phyloP scores from a whole-genome alignment of 345 rosid species.

The Citrus sp. region DNA sequence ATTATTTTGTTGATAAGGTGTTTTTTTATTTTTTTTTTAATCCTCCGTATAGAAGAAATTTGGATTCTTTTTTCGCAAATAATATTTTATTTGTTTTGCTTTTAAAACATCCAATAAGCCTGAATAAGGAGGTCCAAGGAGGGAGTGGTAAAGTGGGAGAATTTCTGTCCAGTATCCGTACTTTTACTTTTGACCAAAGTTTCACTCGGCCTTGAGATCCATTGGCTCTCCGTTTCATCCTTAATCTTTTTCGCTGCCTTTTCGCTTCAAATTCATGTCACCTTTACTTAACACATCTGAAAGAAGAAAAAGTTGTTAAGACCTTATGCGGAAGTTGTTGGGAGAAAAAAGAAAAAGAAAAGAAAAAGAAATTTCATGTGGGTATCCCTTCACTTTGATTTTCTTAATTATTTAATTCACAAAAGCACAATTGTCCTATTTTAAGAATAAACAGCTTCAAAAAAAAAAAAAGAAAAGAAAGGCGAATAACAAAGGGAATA shows the following conservation, averaged over 20 bases:
- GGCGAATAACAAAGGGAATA: background rate
- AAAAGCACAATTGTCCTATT: background rate
- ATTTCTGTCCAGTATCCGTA: background rate
- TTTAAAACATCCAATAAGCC: background rate
- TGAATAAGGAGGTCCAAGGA: background rate
- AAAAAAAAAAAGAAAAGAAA: too few species aligned
- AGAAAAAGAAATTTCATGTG: background rate
- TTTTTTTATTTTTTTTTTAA: background rate
- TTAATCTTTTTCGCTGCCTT: background rate
- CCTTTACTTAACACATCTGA: background rate
- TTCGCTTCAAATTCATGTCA: slow-evolving; percentile 6
- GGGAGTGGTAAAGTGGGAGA: background rate
- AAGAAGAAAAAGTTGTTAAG: slow-evolving; percentile 9
- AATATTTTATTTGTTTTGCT: too few species aligned
- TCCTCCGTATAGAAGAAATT: too few species aligned
- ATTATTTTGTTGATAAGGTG: too few species aligned
- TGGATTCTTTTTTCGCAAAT: too few species aligned
- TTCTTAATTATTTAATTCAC: background rate
- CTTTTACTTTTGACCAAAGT: slow-evolving; percentile 2
- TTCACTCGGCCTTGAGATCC: slow-evolving; percentile 20
- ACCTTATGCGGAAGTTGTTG: background rate
- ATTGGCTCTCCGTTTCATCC: background rate
- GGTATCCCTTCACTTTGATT: slow-evolving; percentile 1
- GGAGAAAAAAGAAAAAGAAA: background rate
- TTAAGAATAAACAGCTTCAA: too few species aligned